These are phyloP conservation scores for Lepiota subincarnata DNA, from an alignment of 768 basidiomycete genomes.

Conservation along the genomic window DNA sequence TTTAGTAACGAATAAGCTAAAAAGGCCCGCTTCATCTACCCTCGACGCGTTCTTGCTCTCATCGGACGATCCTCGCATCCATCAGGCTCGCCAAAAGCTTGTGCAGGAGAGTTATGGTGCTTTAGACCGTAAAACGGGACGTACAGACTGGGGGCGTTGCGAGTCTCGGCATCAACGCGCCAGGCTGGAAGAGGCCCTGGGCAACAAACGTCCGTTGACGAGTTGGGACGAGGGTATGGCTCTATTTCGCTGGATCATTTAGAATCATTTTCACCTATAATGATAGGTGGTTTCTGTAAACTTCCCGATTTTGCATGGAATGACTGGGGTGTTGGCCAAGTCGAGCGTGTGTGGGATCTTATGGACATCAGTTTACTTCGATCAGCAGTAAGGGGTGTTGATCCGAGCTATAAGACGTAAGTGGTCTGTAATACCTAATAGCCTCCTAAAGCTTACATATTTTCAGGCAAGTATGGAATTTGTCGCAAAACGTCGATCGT, in stretches of 20 bases:
- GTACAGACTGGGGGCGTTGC: slow-evolving; percentile 89
- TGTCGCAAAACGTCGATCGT: slow-evolving; percentile 95
- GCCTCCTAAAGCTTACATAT: slow-evolving; percentile 11
- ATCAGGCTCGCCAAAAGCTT: slow-evolving; percentile 82
- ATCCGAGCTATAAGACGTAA: slow-evolving; percentile 87
- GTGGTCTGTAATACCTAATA: slow-evolving; percentile 22
- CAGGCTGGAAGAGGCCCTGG: slow-evolving; percentile 77
- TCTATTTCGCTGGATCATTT: neutral
- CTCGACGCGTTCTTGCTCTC: slow-evolving; percentile 90
- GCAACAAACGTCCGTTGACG: slow-evolving; percentile 80
- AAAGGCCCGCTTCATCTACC: slow-evolving; percentile 83
- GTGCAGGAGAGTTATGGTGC: slow-evolving; percentile 64
- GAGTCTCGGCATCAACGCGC: slow-evolving; percentile 90
- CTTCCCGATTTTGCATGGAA: slow-evolving; percentile 89
- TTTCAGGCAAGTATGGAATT: slow-evolving; percentile 84
- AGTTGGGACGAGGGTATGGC: slow-evolving; percentile 85
- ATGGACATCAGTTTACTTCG: slow-evolving; percentile 90
- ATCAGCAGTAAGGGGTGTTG: slow-evolving; percentile 73
- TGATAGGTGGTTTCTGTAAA: slow-evolving; percentile 73
- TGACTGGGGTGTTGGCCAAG: slow-evolving; percentile 91
- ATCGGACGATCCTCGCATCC: slow-evolving; percentile 88
- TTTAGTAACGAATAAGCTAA: slow-evolving; percentile 54
- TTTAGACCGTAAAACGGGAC: slow-evolving; percentile 63
- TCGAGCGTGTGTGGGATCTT: slow-evolving; percentile 92
- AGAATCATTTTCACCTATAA: slow-evolving; percentile 5